A percentile compares a stretch with the other conserved stretches of the same genome.
Evolutionary conservation across 2,329 filamentous ascomycete genomes (phyloP).

Genomic region (Scolecobasidium constrictum): DNA sequence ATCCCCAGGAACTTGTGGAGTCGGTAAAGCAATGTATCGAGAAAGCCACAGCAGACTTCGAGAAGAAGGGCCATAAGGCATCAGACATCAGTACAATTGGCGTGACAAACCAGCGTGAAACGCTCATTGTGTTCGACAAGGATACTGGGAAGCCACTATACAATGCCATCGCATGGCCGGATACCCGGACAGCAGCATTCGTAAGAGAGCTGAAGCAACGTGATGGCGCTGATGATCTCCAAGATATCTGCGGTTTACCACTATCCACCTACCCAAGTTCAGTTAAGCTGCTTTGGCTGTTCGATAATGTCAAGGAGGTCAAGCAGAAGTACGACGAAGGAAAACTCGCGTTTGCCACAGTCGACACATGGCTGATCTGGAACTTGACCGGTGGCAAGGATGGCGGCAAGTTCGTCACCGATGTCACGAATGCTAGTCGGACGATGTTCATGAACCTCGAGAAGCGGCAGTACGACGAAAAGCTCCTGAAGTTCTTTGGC

Average conservation of each 20-base stretch:
- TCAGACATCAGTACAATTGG: constrained; percentile 67
- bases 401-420: constrained; percentile 65
- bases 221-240: constrained; percentile 57
- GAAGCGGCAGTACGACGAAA: constrained; percentile 69
- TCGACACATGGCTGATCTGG: constrained; percentile 83
- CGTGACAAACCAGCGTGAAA: constrained; percentile 86
- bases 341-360: constrained; percentile 71
- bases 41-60: constrained; percentile 60
- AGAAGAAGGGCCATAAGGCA: constrained; percentile 54
- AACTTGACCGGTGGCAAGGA: constrained; percentile 64
- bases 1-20: constrained; percentile 63
- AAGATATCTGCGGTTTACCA: constrained; percentile 65
- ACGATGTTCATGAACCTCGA: constrained; percentile 93
- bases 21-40: constrained; percentile 75
- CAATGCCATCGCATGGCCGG: constrained; percentile 84
- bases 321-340: constrained; percentile 65
- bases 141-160: constrained; percentile 68
- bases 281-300: constrained; percentile 75
- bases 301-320: constrained; percentile 60
- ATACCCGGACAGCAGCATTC: constrained; percentile 66
- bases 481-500: constrained; percentile 67
- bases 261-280: constrained; percentile 83
- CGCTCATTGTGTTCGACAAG: constrained; percentile 74
- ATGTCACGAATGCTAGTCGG: constrained; percentile 76
- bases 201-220: constrained; percentile 65